Conservation (phyloP, 1,284 basidiomycete genomes). For the Ustilago loliicola region DNA sequence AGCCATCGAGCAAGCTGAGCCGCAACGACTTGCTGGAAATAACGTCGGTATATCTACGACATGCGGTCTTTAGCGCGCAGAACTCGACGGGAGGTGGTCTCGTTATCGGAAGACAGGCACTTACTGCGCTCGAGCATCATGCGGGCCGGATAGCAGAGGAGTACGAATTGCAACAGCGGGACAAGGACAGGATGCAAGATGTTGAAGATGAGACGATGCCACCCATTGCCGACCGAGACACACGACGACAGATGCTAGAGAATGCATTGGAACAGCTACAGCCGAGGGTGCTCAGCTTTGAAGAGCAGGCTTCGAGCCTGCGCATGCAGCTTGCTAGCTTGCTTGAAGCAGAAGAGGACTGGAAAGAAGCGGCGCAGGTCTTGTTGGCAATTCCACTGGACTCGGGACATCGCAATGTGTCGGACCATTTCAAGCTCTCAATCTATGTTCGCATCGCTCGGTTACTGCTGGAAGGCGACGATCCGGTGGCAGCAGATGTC, state of each 20-base stretch:
- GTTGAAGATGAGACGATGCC: conserved; percentile 34
- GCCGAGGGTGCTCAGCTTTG: conserved; percentile 85
- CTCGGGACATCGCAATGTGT: conserved; percentile 82
- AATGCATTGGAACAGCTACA: conserved; percentile 80
- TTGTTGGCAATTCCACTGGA: conserved; percentile 92
- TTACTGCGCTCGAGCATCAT: conserved; percentile 78
- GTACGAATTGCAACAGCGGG: conserved; percentile 74
- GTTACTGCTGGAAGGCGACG: conserved; percentile 93
- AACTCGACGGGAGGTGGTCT: conserved; percentile 75
- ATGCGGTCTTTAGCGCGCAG: conserved; percentile 81
- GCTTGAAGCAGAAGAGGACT: conserved; percentile 90
- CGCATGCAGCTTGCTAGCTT: conserved; percentile 88
- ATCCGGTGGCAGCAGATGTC: conserved; percentile 91
- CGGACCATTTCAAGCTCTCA: conserved; percentile 87
- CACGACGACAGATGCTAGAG: conserved; percentile 76
- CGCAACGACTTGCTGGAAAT: conserved; percentile 32
- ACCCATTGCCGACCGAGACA: conserved; percentile 50
- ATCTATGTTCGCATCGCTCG: conserved; percentile 95
- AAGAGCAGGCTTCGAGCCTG: conserved; percentile 88
- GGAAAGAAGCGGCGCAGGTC: conserved; percentile 89
- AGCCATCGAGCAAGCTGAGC: conserved; percentile 25
- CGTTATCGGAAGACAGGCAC: conserved; percentile 85
- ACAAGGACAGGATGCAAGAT: conserved; percentile 36
- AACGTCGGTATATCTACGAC: conserved; percentile 76
- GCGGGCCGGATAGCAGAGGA: conserved; percentile 74